Base-by-base conservation (phyloP, 2,329 filamentous ascomycete species). In the Apiospora arundinis region DNA sequence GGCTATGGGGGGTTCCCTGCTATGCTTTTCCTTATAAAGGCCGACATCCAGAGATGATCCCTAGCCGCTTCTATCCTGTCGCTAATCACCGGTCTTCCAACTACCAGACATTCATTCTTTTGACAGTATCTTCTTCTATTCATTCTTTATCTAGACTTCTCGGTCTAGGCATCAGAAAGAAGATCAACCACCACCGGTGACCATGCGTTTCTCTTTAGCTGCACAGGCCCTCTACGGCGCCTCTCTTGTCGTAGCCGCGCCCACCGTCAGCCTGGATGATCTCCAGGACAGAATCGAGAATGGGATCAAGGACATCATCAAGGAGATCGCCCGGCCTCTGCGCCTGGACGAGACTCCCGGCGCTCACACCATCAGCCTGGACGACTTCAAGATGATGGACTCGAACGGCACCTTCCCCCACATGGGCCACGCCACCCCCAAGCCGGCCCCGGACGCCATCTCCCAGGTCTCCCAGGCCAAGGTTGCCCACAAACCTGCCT, bases 221-320 rank as follows among this genome's bases (percentile, higher is more conserved):
- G 67, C 67, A 6, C 46, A 49, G 28, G 67, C 67, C 67, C 67
- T 69, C 46, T 32, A 23, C 46, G 67, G 67, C 48, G 67, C 67
- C 67, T 40, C 67, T 11, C 42, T 49, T 11, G 67, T 52, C 21
- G 37, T 46, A n/a, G 67, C 45, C 21, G 67, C 67, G 14, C 45
- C 48, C 16, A 45, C 28, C 44, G 40, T 69, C 11, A 28, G 16
- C 67, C 9, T 37, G 67, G 67, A 48, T 14, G 44, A 68, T 2
- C 42, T 68, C 44, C 18, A 32, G 25, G 25, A 21, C 42, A 14
- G 18, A 46, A 48, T 52, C 67, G 21, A 37, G 44, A 16, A 52
- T 40, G 46, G 48, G 11, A 16, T 69, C 32, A 25, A 52, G n/a
- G n/a, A 42, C n/a, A 42, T 80, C 32, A 42, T 56, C 46, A 16